Base-by-base conservation (phyloP, 371 early-diverging fungal species). In the Mortierella sp. region DNA sequence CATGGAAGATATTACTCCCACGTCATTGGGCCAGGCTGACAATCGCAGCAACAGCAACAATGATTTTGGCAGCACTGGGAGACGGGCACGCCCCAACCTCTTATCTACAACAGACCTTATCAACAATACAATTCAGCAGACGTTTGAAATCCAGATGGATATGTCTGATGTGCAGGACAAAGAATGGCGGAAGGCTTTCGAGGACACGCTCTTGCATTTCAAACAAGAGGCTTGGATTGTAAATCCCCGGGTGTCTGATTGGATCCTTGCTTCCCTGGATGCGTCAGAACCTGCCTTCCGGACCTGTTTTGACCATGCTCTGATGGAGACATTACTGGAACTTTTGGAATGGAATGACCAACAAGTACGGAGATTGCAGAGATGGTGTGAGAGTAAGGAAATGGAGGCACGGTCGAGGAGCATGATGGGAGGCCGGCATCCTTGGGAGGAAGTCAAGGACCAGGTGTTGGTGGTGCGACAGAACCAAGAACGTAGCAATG, bases 231-330 rank as follows among this genome's bases (percentile, higher is more conserved):
- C 27, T 0, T 53, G 41, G 49, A 50, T 59, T 27, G 64, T 73
- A 11, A 63, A 73, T 17, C 47, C 68, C 3, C 27, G 47, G 19
- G 75, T 73, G 15, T 62, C 75, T 6, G 42, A 54, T 30, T 73
- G 75, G 75, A 34, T 73, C 19, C 34, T 64, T 5, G 50, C 31
- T 4, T 15, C 55, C 14, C 43, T 73, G 55, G 42, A 55, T 17
- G 42, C 60, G 11, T n/a, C 24, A 9, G 53, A 67, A 7, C n/a
- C 46, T 5, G 63, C 64, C 2, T 73, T 73, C 50, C 32, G 17
- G 27, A 60, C 62, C n/a, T 68, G 75, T 31, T 73, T 73, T 48
- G 75, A 73, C 26, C 75, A 73, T 47, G 68, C 64, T 12, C 5
- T 73, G 15, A 28, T 73, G 48, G 68, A 73, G 5, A 60, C 68